These are phyloP conservation scores for Russula ochroleuca DNA, from an alignment of 768 basidiomycete species.

Conservation along the genomic window DNA sequence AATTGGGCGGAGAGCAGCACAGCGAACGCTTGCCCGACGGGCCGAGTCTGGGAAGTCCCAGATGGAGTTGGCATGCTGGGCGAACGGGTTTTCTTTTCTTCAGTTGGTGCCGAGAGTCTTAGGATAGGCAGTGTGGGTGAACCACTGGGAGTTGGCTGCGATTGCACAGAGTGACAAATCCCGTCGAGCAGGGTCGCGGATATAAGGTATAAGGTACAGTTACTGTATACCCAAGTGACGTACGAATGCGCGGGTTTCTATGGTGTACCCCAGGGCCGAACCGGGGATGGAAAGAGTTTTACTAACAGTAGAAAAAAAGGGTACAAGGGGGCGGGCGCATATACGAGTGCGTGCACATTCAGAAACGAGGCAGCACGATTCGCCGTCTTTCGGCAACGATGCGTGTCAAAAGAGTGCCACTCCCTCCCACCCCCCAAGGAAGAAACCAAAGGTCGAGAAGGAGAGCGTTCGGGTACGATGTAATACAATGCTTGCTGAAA, in stretches of 20 bases:
- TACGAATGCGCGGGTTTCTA: conserved; percentile 21
- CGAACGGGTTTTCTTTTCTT: conserved; percentile 44
- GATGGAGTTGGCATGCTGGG: conserved; percentile 46
- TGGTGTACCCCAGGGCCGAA: conserved; percentile 51
- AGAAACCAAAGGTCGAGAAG: too few relatives aligned
- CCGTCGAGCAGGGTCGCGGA: too few relatives aligned
- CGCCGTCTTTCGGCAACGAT: too few relatives aligned
- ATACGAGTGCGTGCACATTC: conserved; percentile 73
- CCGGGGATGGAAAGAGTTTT: not conserved
- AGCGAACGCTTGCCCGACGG: too few relatives aligned
- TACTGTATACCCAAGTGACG: too few relatives aligned
- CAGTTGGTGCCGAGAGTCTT: conserved; percentile 77
- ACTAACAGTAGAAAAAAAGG: conserved; percentile 14
- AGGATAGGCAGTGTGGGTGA: conserved; percentile 61
- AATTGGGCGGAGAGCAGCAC: too few relatives aligned
- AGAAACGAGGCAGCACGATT: conserved; percentile 45
- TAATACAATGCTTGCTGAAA: too few relatives aligned
- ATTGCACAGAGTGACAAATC: too few relatives aligned
- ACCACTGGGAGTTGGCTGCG: conserved; percentile 6
- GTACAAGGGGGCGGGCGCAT: conserved; percentile 25
- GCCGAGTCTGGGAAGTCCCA: conserved; percentile 43
- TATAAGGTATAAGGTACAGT: too few relatives aligned
- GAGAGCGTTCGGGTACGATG: too few relatives aligned
- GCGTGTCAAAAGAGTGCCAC: too few relatives aligned
- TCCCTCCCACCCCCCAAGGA: too few relatives aligned